Evolutionary conservation across 768 basidiomycete species (phyloP), one percentile per base, ranked within the genome.

Genomic region (Boletus rubropictus): DNA sequence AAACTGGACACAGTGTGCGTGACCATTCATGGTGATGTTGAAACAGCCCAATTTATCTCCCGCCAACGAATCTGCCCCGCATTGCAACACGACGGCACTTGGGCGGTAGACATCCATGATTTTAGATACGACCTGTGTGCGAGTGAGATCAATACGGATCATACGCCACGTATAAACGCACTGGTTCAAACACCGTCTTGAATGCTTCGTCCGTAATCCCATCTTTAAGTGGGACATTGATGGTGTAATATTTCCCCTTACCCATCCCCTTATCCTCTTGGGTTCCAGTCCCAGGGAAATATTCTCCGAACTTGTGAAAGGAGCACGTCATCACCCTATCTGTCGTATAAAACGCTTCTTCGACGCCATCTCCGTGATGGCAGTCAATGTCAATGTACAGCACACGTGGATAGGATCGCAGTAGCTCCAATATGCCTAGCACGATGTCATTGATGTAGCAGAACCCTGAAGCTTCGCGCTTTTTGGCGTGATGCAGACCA

Each of bases 401-500:
- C 14, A 99, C 95, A 44, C 96, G 84, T 3, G 89, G 76, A 60
- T 82, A 81, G 46, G 74, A 80, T 55, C 93, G 80, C n/a, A 95
- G 72, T 7, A 99, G 82, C 65, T 96, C 95, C 39, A 99, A 77
- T 32, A 96, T 95, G 36, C 83, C 86, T 21, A 98, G 82, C 1
- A 96, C 93, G 63, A 97, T 99, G 66, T 94, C 89, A 66, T 99
- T 99, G 69, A 98, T 85, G 73, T 98, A 99, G 74, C 96, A 99
- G 69, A 99, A 99, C 12, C 96, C 96, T 7, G 88, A 89, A 0
- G 95, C 96, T 70, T 97, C 96, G 46, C 89, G 81, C 66, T 97
- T 98, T 72, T 99, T 99, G n/a, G 96, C 96, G 66, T 99, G 96
- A 68, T 99, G 96, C 4, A 99, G 77, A 2, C 96, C 96, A 8